Conservation (phyloP, 1,139 yeast genomes). For the Pichia norvegensis region DNA sequence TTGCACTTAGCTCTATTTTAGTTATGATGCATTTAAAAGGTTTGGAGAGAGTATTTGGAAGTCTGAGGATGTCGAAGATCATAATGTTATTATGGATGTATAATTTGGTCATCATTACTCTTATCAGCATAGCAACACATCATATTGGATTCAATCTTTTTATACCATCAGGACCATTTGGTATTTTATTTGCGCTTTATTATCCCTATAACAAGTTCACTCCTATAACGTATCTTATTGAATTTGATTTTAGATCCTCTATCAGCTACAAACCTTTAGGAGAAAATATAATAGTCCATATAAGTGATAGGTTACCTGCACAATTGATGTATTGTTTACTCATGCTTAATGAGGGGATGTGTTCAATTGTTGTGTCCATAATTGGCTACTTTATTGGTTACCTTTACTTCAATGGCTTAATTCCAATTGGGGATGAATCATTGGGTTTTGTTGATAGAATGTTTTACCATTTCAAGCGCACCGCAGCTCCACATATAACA, state of each 20-base stretch:
- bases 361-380: slow-evolving; percentile 42
- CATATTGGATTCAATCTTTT: slow-evolving; percentile 28
- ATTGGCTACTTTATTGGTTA: slow-evolving; percentile 58
- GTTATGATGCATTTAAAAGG: slow-evolving; percentile 50
- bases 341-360: slow-evolving; percentile 44
- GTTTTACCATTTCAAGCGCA: slow-evolving; percentile 12
- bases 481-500: slow-evolving; percentile 21
- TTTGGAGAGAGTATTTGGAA: slow-evolving; percentile 59
- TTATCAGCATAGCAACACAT: slow-evolving; percentile 33
- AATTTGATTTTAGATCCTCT: slow-evolving; percentile 33
- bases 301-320: slow-evolving; percentile 53
- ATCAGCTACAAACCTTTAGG: slow-evolving; percentile 19
- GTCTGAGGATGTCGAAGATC: slow-evolving; percentile 45
- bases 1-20: slow-evolving; percentile 42
- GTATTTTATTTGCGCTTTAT: slow-evolving; percentile 51
- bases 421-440: slow-evolving; percentile 56
- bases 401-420: slow-evolving; percentile 43
- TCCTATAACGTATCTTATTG: slow-evolving; percentile 57
- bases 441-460: slow-evolving; percentile 33
- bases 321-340: slow-evolving; percentile 47
- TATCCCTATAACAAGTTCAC: slow-evolving; percentile 49
- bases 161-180: slow-evolving; percentile 55
- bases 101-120: slow-evolving; percentile 22
- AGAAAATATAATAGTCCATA: slow-evolving; percentile 28
- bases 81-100: slow-evolving; percentile 28